A percentile compares a stretch with the other conserved stretches of the same genome.
phyloP scores from a whole-genome alignment of 2,329 filamentous ascomycete genomes.

The Leptoxyphium fumago region DNA sequence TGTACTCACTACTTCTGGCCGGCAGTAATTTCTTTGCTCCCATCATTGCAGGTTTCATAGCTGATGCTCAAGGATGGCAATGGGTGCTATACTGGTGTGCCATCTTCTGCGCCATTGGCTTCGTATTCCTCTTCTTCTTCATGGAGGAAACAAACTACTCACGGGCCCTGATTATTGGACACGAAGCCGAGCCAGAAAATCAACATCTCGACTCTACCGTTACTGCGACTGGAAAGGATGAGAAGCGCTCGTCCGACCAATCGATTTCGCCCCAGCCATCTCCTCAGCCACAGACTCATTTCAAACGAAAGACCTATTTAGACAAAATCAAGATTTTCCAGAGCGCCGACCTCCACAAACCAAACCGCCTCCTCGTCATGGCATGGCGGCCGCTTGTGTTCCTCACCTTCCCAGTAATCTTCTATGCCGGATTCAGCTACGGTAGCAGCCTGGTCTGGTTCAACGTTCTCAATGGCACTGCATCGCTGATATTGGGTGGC shows the following conservation, averaged over 20 bases:
- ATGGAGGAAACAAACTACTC: slow-evolving; percentile 46
- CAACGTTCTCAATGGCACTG: slow-evolving; percentile 29
- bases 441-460: slow-evolving; percentile 27
- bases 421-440: slow-evolving; percentile 26
- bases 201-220: not conserved
- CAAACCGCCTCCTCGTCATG: slow-evolving; percentile 17
- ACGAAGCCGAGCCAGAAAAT: slow-evolving; percentile 1
- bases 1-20: slow-evolving; percentile 17
- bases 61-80: slow-evolving; percentile 33
- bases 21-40: slow-evolving; percentile 27
- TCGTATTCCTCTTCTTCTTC: slow-evolving; percentile 41
- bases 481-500: slow-evolving; percentile 25
- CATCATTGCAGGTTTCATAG: slow-evolving; percentile 36
- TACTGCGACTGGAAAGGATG: not conserved
- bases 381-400: slow-evolving; percentile 18
- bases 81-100: slow-evolving; percentile 40
- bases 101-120: slow-evolving; percentile 35
- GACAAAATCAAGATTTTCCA: slow-evolving; percentile 21
- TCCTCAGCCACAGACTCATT: slow-evolving; percentile 3
- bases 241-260: not conserved
- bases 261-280: not conserved
- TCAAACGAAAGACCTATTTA: slow-evolving; percentile 16
- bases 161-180: slow-evolving; percentile 5
- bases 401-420: slow-evolving; percentile 25
- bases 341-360: slow-evolving; percentile 16